Evolutionary conservation across 352 stramenopile species (phyloP).

Genomic region (Phytophthora citrophthora): DNA sequence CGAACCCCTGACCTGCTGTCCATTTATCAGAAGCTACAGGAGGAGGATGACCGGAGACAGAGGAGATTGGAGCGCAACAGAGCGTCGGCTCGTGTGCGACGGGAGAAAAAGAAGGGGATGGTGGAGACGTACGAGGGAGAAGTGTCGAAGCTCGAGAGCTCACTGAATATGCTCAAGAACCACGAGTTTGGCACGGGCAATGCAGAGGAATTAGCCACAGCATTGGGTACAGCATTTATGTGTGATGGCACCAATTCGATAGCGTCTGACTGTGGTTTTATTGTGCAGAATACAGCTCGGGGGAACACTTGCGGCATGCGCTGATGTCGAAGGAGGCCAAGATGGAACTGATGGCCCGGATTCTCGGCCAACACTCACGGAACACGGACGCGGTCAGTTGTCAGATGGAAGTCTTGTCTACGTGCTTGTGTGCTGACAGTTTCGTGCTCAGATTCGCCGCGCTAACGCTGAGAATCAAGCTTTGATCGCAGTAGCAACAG

Average conservation of each 20-base stretch:
- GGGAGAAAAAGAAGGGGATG: constrained; percentile 90
- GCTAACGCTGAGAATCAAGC: constrained; percentile 87
- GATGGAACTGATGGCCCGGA: constrained; percentile 78
- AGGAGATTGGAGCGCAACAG: constrained; percentile 81
- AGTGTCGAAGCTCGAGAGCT: constrained; percentile 89
- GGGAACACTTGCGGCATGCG: constrained; percentile 79
- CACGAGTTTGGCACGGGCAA: constrained; percentile 81
- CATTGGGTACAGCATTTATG: constrained; percentile 61
- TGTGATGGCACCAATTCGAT: neutral
- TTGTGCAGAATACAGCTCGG: constrained; percentile 70
- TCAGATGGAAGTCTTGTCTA: constrained; percentile 9
- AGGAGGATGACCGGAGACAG: constrained; percentile 85
- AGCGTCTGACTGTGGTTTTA: neutral
- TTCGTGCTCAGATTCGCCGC: constrained; percentile 61
- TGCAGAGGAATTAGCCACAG: constrained; percentile 66
- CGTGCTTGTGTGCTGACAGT: neutral
- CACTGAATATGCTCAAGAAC: constrained; percentile 76
- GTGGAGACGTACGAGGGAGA: constrained; percentile 88
- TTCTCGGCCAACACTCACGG: constrained; percentile 78
- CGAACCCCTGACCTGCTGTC: constrained; percentile 79
- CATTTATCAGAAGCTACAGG: constrained; percentile 90
- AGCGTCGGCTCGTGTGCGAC: constrained; percentile 78
- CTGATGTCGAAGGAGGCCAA: constrained; percentile 89
- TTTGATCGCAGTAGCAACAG: constrained; percentile 63
- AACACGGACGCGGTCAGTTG: constrained; percentile 68